Evolutionary conservation across 805 yeast species (phyloP), one percentile per base, ranked within the genome.

Genomic region (Vanderwaltozyma tropicalis): DNA sequence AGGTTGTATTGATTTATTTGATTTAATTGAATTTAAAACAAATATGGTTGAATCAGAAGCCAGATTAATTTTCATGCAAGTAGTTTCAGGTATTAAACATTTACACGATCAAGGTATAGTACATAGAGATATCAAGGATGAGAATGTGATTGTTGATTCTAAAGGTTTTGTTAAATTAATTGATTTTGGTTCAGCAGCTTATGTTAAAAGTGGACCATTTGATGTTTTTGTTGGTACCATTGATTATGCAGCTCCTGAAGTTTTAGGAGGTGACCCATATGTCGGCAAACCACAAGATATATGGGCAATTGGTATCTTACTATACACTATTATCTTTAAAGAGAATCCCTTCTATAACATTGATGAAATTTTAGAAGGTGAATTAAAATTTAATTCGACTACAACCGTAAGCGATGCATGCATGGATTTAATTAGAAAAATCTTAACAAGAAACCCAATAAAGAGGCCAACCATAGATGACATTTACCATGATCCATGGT

Each of bases 241-340:
- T 31, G 96, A 92, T 59, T 92, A 89, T 59, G 97, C 97, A 1
- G 94, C 97, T 0, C 98, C 98, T 0, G 98, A 92, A 59, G 95
- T 92, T 0, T 66, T 92, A 26, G 71, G 78, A 36, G 98, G 97
- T 2, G 78, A 78, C 42, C 80, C 88, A 17, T 92, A 89, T 53
- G 86, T 77, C 36, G 98, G 98, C 17, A 80, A 76, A 55, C 89
- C 95, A 3, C 98, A 92, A 59, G 98, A 92, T 61, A 80, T 88
- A 2, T 92, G 98, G 98, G 95, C 97, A 0, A 68, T 89, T 54
- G 98, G 98, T 2, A 83, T 92, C 17, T 64, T 92, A 40, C 64
- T 92, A 17, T 92, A 88, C 62, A 92, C 96, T 0, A 73, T 92
- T 53, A 69, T 89, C 6, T 92, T 81, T 67, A 85, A 88, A 55